Base-by-base conservation (phyloP, 768 basidiomycete genomes). In the Psilocybe azurescens region DNA sequence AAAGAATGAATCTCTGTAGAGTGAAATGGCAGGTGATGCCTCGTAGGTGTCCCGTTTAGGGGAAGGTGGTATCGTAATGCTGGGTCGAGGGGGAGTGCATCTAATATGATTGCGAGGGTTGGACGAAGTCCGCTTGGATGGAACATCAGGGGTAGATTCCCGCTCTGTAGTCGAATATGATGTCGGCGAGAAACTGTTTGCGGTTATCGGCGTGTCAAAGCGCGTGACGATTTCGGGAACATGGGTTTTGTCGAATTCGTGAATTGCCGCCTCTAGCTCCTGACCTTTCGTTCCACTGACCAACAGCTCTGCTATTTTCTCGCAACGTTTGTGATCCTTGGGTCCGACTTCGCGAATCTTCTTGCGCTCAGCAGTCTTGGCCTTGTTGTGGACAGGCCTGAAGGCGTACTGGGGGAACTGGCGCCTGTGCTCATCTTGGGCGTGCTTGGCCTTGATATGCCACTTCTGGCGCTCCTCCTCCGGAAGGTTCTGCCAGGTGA, bases 331-430 rank as follows among this genome's bases (percentile, higher is more conserved):
- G 60, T 80, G 73, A 70, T 89, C 88, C 74, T 87, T 87, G 13
- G 82, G 86, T 7, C 82, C 85, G 3, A 86, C 83, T 73, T 89
- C 88, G 59, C 87, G 76, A 54, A 86, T 82, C 69, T 84, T 86
- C 55, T 85, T 79, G 67, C 85, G 86, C 73, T 78, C 80, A 1
- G 71, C 66, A 32, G 71, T 72, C 67, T 79, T 83, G 30, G 74
- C 68, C 62, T 78, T 78, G 50, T 70, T 69, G 68, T 89, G 88
- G 16, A 83, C 74, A 1, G 91, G 91, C 24, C 85, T 79, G 75
- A 92, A 93, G 2, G 89, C 82, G 68, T 93, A 93, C 73, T 88
- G 80, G 20, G 91, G 91, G 77, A 85, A 92, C 74, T 83, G 85
- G 67, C 84, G 86, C 75, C 86, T 88, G 73, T 93, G 91, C 66